Conservation (phyloP, 306 rosid species). For the Senna siamea region DNA sequence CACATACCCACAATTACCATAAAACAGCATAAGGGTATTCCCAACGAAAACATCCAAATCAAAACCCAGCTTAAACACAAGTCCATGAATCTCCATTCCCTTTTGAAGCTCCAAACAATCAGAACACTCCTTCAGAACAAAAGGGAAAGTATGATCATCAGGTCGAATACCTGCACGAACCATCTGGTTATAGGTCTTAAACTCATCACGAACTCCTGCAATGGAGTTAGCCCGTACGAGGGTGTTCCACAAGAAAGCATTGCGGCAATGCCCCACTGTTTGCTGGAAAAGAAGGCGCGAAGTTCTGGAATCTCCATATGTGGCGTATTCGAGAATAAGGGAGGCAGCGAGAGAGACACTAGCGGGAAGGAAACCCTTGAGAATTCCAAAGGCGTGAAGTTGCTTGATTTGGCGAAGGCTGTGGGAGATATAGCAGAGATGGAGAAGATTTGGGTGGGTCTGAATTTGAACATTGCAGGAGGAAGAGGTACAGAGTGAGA, state of each 20-base stretch:
- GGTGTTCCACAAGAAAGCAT: slow-evolving; percentile 80
- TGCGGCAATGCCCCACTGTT: slow-evolving; percentile 49
- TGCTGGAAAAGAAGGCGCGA: slow-evolving; percentile 58
- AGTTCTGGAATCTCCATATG: slow-evolving; percentile 44
- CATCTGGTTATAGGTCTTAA: slow-evolving; percentile 67
- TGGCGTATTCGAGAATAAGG: slow-evolving; percentile 74
- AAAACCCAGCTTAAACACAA: slow-evolving; percentile 66
- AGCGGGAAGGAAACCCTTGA: slow-evolving; percentile 65
- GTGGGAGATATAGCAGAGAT: slow-evolving; percentile 45
- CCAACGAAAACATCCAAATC: slow-evolving; percentile 72
- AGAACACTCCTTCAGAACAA: slow-evolving; percentile 72
- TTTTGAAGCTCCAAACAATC: slow-evolving; percentile 54
- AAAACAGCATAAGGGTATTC: slow-evolving; percentile 69
- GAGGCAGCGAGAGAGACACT: slow-evolving; percentile 77
- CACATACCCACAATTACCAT: slow-evolving; percentile 57
- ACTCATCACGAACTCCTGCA: slow-evolving; percentile 54
- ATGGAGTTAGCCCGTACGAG: slow-evolving; percentile 69
- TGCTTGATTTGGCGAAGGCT: slow-evolving; percentile 70
- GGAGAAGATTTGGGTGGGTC: slow-evolving; percentile 53
- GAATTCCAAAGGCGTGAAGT: slow-evolving; percentile 64
- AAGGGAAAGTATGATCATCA: slow-evolving; percentile 79
- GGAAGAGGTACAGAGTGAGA: slow-evolving; percentile 24
- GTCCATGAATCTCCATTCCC: slow-evolving; percentile 82
- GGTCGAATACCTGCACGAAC: slow-evolving; percentile 56
- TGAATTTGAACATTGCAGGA: slow-evolving; percentile 11